phyloP scores from a whole-genome alignment of 2,329 filamentous ascomycete genomes.

The Penicillium sp. region DNA sequence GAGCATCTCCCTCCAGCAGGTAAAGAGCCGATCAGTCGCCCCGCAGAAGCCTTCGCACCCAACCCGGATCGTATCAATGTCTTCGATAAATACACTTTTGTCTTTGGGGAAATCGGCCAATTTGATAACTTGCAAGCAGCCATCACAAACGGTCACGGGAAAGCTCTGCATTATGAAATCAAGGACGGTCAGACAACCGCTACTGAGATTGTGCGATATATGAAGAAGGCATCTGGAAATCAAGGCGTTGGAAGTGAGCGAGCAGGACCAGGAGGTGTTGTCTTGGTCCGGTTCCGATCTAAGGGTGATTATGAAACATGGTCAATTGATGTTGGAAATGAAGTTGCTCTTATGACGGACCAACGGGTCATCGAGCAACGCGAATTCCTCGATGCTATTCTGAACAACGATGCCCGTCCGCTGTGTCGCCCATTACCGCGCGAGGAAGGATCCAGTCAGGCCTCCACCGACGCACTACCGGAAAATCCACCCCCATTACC shows the following conservation, averaged over 20 bases:
- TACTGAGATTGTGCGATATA: conserved; percentile 76
- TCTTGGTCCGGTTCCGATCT: conserved; percentile 74
- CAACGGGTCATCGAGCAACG: conserved; percentile 86
- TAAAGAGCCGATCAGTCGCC: conserved; percentile 73
- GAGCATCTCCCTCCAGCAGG: conserved; percentile 74
- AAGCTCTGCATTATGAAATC: conserved; percentile 71
- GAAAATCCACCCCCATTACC: not conserved
- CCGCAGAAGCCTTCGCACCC: conserved; percentile 72
- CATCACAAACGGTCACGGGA: conserved; percentile 80
- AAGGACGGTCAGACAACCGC: conserved; percentile 66
- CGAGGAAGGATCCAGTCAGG: conserved; percentile 51
- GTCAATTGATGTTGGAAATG: conserved; percentile 70
- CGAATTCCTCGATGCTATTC: conserved; percentile 87
- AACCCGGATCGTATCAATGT: conserved; percentile 68
- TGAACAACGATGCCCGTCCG: conserved; percentile 75
- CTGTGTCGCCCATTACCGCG: conserved; percentile 68
- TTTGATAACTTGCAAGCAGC: conserved; percentile 74
- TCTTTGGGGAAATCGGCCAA: conserved; percentile 79
- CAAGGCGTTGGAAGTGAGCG: conserved; percentile 69
- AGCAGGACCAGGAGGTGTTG: conserved; percentile 68
- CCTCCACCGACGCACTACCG: not conserved
- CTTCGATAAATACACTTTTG: conserved; percentile 85
- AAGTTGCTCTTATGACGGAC: conserved; percentile 72
- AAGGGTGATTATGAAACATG: conserved; percentile 64
- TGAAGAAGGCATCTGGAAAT: conserved; percentile 74